Percentiles rank a stretch among this genome's conserved stretches.
Evolutionary conservation across 192 early-diverging fungal genomes (phyloP).

Genomic region (Rhizophagus prolifer): DNA sequence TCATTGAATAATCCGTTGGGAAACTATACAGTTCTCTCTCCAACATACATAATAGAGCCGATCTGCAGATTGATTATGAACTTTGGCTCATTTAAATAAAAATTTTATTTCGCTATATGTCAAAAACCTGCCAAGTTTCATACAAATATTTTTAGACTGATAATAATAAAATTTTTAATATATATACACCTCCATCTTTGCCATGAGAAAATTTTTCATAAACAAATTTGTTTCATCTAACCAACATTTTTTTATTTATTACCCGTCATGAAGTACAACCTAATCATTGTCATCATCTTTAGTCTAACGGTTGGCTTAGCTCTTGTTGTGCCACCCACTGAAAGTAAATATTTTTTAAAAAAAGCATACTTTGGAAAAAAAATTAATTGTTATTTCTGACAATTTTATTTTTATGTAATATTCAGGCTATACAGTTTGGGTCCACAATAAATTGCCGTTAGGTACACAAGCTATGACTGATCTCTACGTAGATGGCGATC

Average conservation of each 20-base stretch:
- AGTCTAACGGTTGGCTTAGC: background rate
- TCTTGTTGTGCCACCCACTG: background rate
- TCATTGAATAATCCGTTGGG: too few relatives aligned
- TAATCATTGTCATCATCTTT: background rate
- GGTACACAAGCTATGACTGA: background rate
- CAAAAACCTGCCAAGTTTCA: too few relatives aligned
- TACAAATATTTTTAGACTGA: too few relatives aligned
- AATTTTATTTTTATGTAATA: background rate
- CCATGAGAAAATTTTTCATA: too few relatives aligned
- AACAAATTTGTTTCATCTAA: too few relatives aligned
- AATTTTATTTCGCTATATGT: too few relatives aligned
- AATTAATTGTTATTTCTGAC: background rate
- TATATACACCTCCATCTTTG: too few relatives aligned
- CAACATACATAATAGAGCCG: too few relatives aligned
- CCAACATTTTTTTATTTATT: slow-evolving; percentile 2
- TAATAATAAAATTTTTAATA: too few relatives aligned
- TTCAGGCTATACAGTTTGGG: background rate
- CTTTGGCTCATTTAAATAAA: too few relatives aligned
- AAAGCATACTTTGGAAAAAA: slow-evolving; percentile 1
- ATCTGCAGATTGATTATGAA: too few relatives aligned
- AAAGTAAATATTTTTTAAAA: slow-evolving; percentile 5
- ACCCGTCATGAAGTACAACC: slow-evolving; percentile 2
- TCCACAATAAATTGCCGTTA: background rate
- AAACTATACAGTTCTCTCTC: too few relatives aligned
- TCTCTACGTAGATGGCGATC: background rate